Evolutionary conservation across 2,329 filamentous ascomycete species (phyloP).

Genomic region (Trichoderma sp.): DNA sequence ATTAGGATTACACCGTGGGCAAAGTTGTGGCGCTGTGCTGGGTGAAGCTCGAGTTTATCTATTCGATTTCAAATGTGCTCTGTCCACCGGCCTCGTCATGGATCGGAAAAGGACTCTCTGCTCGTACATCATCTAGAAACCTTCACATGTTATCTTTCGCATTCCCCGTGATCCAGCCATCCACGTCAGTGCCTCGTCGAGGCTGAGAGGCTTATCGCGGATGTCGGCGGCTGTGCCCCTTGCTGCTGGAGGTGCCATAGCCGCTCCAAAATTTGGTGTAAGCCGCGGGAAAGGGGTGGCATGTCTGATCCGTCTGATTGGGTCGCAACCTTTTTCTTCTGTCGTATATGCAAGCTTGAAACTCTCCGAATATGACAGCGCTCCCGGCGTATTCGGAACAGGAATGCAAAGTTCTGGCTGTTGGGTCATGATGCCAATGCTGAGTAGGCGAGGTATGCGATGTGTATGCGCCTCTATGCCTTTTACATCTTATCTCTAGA

Average conservation of each 20-base stretch:
- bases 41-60: slow-evolving; percentile 18
- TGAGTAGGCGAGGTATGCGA: too few relatives aligned
- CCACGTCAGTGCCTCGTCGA: slow-evolving; percentile 9
- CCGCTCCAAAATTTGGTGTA: slow-evolving; percentile 9
- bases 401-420: too few relatives aligned
- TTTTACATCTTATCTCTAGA: too few relatives aligned
- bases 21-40: neutral
- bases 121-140: too few relatives aligned
- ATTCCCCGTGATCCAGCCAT: slow-evolving; percentile 12
- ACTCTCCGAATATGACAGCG: too few relatives aligned
- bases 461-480: too few relatives aligned
- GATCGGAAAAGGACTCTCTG: slow-evolving; percentile 20
- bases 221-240: slow-evolving; percentile 20
- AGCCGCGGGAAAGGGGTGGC: neutral
- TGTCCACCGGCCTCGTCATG: neutral
- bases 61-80: neutral
- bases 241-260: slow-evolving; percentile 11
- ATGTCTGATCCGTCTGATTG: neutral
- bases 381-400: too few relatives aligned
- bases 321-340: neutral
- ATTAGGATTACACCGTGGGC: too few relatives aligned
- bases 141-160: neutral
- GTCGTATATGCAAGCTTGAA: neutral
- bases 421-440: too few relatives aligned
- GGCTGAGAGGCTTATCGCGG: slow-evolving; percentile 22